These are phyloP conservation scores for Hermanozyma aechmeae DNA, from an alignment of 805 yeast genomes.

Conservation along the genomic window DNA sequence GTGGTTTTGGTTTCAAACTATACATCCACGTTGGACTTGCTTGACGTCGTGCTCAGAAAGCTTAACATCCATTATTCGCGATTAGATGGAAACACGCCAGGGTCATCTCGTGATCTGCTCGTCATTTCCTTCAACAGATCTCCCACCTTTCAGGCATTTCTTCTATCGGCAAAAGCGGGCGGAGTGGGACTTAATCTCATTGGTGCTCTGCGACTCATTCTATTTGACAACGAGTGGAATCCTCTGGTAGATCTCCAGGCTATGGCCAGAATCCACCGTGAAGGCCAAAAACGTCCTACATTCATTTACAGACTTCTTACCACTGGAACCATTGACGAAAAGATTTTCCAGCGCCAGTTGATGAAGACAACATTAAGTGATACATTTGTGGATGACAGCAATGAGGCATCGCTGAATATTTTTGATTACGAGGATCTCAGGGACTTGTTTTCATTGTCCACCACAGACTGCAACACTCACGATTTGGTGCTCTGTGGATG, in stretches of 20 bases:
- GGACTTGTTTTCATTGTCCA: constrained; percentile 58
- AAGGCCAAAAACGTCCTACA: constrained; percentile 78
- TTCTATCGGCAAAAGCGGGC: constrained; percentile 85
- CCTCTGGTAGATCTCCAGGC: constrained; percentile 91
- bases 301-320: constrained; percentile 76
- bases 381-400: constrained; percentile 42
- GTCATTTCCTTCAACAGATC: constrained; percentile 61
- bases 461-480: constrained; percentile 62
- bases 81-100: constrained; percentile 79
- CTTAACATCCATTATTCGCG: constrained; percentile 46
- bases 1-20: constrained; percentile 81
- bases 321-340: constrained; percentile 89
- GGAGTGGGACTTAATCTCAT: constrained; percentile 86
- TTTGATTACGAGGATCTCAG: constrained; percentile 62
- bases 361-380: constrained; percentile 75
- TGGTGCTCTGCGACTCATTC: constrained; percentile 79
- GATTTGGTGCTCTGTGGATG: constrained; percentile 63
- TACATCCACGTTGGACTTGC: constrained; percentile 75
- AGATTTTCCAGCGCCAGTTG: constrained; percentile 84
- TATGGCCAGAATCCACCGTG: constrained; percentile 91
- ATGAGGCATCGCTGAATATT: constrained; percentile 46
- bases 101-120: constrained; percentile 50
- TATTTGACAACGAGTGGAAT: constrained; percentile 96
- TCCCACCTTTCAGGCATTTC: constrained; percentile 40
- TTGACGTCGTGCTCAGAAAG: constrained; percentile 47